Conservation (phyloP, 1,284 basidiomycete genomes). For the Sutorius eximius region DNA sequence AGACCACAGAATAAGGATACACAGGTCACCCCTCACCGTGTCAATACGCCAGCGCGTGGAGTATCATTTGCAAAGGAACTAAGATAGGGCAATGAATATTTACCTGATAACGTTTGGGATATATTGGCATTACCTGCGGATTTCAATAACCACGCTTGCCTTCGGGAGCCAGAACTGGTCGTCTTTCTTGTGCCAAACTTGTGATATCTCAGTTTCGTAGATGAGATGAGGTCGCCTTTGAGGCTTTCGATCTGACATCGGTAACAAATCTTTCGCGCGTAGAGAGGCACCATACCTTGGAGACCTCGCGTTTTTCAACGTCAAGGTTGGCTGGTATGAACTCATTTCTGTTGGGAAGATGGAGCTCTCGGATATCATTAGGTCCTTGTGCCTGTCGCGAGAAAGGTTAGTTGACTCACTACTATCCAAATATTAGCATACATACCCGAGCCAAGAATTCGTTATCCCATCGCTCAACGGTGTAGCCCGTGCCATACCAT, state of each 20-base stretch:
- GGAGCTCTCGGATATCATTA: slow-evolving; percentile 68
- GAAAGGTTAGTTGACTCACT: slow-evolving; percentile 4
- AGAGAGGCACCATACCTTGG: slow-evolving; percentile 46
- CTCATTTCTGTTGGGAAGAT: slow-evolving; percentile 82
- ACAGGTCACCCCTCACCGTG: slow-evolving; percentile 45
- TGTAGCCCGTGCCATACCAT: slow-evolving; percentile 86
- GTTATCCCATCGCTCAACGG: slow-evolving; percentile 64
- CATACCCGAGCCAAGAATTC: slow-evolving; percentile 64
- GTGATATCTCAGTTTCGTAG: slow-evolving; percentile 66
- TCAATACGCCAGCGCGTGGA: slow-evolving; percentile 59
- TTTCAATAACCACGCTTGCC: slow-evolving; percentile 69
- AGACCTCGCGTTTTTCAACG: slow-evolving; percentile 71
- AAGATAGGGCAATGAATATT: slow-evolving; percentile 9
- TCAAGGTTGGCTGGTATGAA: slow-evolving; percentile 90
- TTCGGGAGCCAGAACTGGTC: slow-evolving; percentile 94
- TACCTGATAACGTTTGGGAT: neutral
- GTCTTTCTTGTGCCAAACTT: slow-evolving; percentile 95
- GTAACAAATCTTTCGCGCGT: neutral
- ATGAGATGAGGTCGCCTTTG: slow-evolving; percentile 75
- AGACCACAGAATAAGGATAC: neutral
- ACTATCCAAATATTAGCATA: neutral
- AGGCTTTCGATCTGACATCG: slow-evolving; percentile 47
- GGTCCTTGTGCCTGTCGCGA: slow-evolving; percentile 48
- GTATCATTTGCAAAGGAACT: slow-evolving; percentile 59
- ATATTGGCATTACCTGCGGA: slow-evolving; percentile 55